Base-by-base conservation (phyloP, 805 yeast species). In the Dipodascus geniculatus region DNA sequence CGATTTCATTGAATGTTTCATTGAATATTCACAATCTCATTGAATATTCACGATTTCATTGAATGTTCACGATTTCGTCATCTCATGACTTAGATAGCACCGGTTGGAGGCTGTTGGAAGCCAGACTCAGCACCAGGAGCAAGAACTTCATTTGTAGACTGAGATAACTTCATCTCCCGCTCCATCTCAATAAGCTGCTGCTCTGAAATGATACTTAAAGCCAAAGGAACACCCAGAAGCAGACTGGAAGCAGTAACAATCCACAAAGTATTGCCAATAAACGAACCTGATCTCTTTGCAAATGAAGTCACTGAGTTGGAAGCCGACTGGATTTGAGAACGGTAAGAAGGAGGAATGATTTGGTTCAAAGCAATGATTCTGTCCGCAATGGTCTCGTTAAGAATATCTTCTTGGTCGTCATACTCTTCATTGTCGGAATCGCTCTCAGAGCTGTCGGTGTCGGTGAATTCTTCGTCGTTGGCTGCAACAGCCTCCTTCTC, bases 171-270 rank as follows among this genome's bases (percentile, higher is more conserved):
- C 77, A 88, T 82, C 67, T 89, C 93, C 74, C 86, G 88, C 75
- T 90, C 97, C 83, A 87, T 79, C 74, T 90, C 97, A 67, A 83
- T 81, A 68, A 90, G 79, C 74, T 91, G 97, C 68, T 89, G 95
- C 74, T 91, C 97, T 56, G 89, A 82, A 28, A 93, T 76, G 62
- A 93, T 86, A 52, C 96, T 84, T 63, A 93, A 75, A 6, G 96
- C 83, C 62, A 87, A 77, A 59, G 99, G 99, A 49, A 89, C 95
- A 68, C 96, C 97, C 63, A 93, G 74, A 58, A 93, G 78, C 63
- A 93, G 73, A 47, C 87, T 82, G 47, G 93, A 79, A 11, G 98
- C 83, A 11, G 96, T 82, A 54, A 87, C 59, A 57, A 85, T 78
- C 98, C 98, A 93, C 60, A 90, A 76, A 42, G 85, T 73, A 61